These are phyloP conservation scores for Tolypocladium tundrense DNA, from an alignment of 2,329 filamentous ascomycete genomes.

Conservation along the genomic window DNA sequence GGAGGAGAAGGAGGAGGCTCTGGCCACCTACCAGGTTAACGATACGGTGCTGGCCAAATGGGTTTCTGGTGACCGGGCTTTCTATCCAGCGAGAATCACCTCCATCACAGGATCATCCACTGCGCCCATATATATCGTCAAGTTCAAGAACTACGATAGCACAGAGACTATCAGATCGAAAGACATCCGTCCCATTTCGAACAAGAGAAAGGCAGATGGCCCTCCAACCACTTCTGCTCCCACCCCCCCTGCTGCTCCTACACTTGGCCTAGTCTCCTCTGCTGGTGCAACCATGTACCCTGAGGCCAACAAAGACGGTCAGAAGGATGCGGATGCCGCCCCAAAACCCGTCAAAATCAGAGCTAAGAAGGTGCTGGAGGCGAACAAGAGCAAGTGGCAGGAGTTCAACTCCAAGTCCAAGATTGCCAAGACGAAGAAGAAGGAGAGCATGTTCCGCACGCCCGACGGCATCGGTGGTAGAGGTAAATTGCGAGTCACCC, in stretches of 20 bases:
- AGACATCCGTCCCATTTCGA: constrained; percentile 72
- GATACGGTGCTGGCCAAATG: constrained; percentile 87
- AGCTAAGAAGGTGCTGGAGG: constrained; percentile 83
- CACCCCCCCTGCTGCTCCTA: constrained; percentile 25
- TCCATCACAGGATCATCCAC: constrained; percentile 88
- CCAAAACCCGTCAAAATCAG: constrained; percentile 82
- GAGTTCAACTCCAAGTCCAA: constrained; percentile 78
- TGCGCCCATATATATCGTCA: constrained; percentile 86
- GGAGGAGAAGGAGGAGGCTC: constrained; percentile 43
- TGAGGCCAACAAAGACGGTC: constrained; percentile 51
- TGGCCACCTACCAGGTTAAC: constrained; percentile 68
- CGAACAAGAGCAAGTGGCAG: constrained; percentile 88
- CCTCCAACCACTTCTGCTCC: constrained; percentile 42
- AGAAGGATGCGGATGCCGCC: constrained; percentile 52
- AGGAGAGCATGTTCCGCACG: constrained; percentile 95
- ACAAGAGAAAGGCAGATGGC: constrained; percentile 81
- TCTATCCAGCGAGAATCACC: constrained; percentile 87
- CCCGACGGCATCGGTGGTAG: constrained; percentile 76
- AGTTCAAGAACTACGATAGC: constrained; percentile 83
- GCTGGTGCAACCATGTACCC: constrained; percentile 48
- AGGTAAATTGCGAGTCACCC: constrained; percentile 44
- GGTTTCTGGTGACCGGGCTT: constrained; percentile 77
- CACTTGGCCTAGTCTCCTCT: constrained; percentile 36
- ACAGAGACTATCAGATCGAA: constrained; percentile 73
- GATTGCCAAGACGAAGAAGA: constrained; percentile 57